Conservation (phyloP, 2,329 filamentous ascomycete genomes). For the Microdochium paspali region DNA sequence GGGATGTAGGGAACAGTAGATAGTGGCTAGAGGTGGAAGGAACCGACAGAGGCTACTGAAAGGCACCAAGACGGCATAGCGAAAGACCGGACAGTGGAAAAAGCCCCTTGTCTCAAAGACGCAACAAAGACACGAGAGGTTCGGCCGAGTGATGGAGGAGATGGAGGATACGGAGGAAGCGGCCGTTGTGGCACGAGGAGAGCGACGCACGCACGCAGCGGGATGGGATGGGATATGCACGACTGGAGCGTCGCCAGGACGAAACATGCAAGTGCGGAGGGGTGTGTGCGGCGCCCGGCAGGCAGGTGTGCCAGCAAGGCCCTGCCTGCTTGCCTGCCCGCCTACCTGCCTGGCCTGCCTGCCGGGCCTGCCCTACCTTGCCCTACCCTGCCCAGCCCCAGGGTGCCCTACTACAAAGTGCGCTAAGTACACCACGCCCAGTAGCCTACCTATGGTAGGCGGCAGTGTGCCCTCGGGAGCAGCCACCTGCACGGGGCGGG, state of each 20-base stretch:
- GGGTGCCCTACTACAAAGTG: no score
- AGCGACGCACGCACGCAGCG: not conserved
- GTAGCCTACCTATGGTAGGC: no score
- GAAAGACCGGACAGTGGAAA: not conserved
- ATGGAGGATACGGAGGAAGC: not conserved
- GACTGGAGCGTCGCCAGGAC: not conserved
- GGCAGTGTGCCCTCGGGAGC: no score
- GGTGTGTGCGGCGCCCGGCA: not conserved
- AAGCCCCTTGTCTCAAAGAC: not conserved
- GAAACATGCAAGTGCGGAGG: not conserved
- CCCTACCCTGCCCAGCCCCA: no score
- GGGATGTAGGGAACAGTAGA: no score
- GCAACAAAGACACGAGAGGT: not conserved
- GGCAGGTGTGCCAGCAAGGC: not conserved
- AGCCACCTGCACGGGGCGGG: no score
- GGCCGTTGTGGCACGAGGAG: not conserved
- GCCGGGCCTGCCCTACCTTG: no score
- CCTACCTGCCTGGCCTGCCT: no score
- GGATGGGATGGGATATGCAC: not conserved
- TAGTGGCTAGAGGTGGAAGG: no score
- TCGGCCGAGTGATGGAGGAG: conserved; percentile 1
- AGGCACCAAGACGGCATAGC: not conserved
- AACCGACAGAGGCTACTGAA: not conserved
- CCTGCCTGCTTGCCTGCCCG: no score
- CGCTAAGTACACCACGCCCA: no score